Evolutionary conservation across 148 eudicot genomes (phyloP).

Genomic region (Pharnaceum exiguum): DNA sequence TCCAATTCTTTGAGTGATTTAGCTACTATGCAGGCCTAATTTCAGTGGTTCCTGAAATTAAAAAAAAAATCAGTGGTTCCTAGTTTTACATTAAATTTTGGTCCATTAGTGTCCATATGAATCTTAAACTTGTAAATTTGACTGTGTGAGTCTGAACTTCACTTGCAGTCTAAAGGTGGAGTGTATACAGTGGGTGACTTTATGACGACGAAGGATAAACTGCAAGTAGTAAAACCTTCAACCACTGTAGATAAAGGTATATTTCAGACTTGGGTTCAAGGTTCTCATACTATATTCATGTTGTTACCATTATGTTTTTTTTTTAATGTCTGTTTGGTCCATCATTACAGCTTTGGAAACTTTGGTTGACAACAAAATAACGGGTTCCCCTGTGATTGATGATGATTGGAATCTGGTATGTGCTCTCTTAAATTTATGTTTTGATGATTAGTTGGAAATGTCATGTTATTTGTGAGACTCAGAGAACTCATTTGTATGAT

Average conservation of each 20-base stretch:
- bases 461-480: no score
- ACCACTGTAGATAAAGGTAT: slow-evolving; percentile 86
- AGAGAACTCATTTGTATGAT: no score
- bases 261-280: neutral
- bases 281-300: neutral
- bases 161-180: slow-evolving; percentile 59
- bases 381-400: slow-evolving; percentile 85
- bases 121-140: neutral
- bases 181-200: slow-evolving; percentile 76
- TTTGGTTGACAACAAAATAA: slow-evolving; percentile 69
- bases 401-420: slow-evolving; percentile 90
- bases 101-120: neutral
- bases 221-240: slow-evolving; percentile 72
- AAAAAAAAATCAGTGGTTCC: no score
- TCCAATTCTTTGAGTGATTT: no score
- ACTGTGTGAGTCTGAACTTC: neutral
- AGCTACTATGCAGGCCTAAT: no score
- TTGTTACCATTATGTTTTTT: neutral
- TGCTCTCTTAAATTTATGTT: neutral
- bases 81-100: neutral
- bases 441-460: neutral
- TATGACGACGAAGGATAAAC: slow-evolving; percentile 70
- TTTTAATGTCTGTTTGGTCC: slow-evolving; percentile 3
- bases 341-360: slow-evolving; percentile 34
- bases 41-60: no score